A percentile compares a stretch with the other conserved stretches of the same genome.
Evolutionary conservation across 805 yeast genomes (phyloP).

Genomic region (Saccharomyces mikatae): DNA sequence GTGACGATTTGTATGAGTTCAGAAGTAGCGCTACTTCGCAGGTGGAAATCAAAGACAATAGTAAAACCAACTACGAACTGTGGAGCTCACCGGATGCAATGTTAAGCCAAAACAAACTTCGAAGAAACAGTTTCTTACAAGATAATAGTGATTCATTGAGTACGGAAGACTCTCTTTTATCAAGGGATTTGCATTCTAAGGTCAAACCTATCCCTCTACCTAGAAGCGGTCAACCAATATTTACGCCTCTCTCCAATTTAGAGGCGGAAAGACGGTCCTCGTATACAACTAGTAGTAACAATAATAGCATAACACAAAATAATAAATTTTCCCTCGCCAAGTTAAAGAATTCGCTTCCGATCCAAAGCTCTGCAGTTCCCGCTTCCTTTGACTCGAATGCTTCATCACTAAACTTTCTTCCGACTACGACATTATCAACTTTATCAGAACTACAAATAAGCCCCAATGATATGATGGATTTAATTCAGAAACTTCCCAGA

Average conservation of each 20-base stretch:
- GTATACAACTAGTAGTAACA: background rate
- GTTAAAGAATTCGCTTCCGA: background rate
- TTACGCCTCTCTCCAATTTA: slow-evolving; percentile 13
- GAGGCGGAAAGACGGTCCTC: slow-evolving; percentile 10
- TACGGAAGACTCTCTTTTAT: slow-evolving; percentile 13
- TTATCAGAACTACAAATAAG: slow-evolving; percentile 13
- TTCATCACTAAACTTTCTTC: slow-evolving; percentile 12
- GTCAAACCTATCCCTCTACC: slow-evolving; percentile 34
- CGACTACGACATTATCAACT: slow-evolving; percentile 10
- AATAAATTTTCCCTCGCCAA: background rate
- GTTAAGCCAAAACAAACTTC: background rate
- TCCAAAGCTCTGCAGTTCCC: slow-evolving; percentile 5
- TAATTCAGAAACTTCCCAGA: slow-evolving; percentile 37
- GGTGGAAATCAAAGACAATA: background rate
- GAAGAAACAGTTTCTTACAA: background rate
- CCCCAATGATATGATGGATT: slow-evolving; percentile 25
- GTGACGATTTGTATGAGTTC: background rate
- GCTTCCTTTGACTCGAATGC: slow-evolving; percentile 13
- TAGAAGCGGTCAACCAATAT: slow-evolving; percentile 7
- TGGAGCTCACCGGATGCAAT: background rate
- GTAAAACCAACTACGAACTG: background rate
- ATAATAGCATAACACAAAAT: background rate
- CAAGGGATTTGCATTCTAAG: slow-evolving; percentile 25
- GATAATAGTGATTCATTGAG: slow-evolving; percentile 5
- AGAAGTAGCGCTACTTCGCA: background rate